Base-by-base conservation (phyloP, 202 grass and related monocot species). In the Schoenoplectus tabernaemontani region DNA sequence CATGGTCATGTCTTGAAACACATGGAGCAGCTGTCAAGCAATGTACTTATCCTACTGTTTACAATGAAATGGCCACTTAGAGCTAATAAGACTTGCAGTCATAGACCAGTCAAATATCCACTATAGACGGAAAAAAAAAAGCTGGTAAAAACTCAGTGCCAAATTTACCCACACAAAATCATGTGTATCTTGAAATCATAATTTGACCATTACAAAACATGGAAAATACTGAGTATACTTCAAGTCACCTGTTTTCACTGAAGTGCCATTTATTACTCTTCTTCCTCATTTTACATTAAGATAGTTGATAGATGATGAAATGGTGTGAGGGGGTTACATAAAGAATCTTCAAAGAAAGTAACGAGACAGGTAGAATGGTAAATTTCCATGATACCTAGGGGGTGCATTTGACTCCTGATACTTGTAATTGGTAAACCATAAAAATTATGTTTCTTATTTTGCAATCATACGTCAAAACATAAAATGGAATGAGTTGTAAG, bases 401-500 rank as follows among this genome's bases (percentile, higher is more conserved):
- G 4, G n/a, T 12, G 9, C 33, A 64, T n/a, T 37, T 34, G 30
- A 13, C 51, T 61, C 9, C 13, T n/a, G 17, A 38, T 36, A 65
- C 8, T 60, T 61, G 58, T 65, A 65, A 64, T 38, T 23, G 33
- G 7, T 12, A 64, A 64, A 8, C 15, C 28, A 36, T 42, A 22
- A 19, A 8, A 16, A 44, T 54, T 53, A 53, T 17, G 9, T n/a
- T 73, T 54, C 15, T 53, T n/a, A 1, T 44, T 72, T 72, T 48
- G 67, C 23, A 32, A 50, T 33, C 0, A 74, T n/a, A 53, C 19
- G 79, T 69, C 7, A 3, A 51, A 77, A 60, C 59, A n/a, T n/a
- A n/a, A 24, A 34, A 59, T 59, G 9, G 38, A n/a, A 11, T n/a
- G 78, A 76, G 42, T 56, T 77, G 10, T 47, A 83, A 85, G 59